These are phyloP conservation scores for Diaporthe capsici DNA, from an alignment of 2,329 filamentous ascomycete species.

Conservation along the genomic window DNA sequence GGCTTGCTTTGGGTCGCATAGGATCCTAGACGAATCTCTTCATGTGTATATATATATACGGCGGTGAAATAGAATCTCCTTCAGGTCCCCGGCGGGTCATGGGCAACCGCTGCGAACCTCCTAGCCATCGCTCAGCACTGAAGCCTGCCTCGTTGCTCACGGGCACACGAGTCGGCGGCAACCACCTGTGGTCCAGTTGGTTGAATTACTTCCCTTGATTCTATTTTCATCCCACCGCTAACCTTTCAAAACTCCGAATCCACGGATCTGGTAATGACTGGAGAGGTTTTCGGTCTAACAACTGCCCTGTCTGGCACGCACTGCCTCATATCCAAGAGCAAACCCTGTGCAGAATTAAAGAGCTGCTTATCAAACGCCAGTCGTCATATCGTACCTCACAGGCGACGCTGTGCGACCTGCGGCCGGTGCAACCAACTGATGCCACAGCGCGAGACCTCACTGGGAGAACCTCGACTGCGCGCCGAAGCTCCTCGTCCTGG, in stretches of 20 bases:
- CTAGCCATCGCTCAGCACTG: no score
- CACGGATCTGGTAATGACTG: conserved; percentile 21
- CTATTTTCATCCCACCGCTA: neutral
- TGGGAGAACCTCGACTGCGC: conserved; percentile 33
- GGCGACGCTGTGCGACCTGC: neutral
- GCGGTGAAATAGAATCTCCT: neutral
- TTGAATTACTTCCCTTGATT: neutral
- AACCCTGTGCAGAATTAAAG: neutral
- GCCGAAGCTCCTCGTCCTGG: conserved; percentile 1
- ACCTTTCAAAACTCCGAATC: neutral
- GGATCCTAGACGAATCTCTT: neutral
- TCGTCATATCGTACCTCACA: neutral
- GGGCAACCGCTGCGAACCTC: no score
- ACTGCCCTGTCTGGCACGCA: neutral
- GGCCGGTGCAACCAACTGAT: neutral
- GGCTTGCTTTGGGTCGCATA: neutral
- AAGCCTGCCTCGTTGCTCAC: neutral
- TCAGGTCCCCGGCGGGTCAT: neutral
- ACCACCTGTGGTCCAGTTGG: neutral
- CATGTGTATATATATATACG: neutral
- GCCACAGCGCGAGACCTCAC: neutral
- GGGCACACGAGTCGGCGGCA: no score
- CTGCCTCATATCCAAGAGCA: neutral
- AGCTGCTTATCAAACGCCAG: neutral
- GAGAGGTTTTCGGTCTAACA: neutral